Evolutionary conservation across 2,329 filamentous ascomycete species (phyloP), one percentile per base, ranked within the genome.

Genomic region (Colletotrichum sansevieriae): DNA sequence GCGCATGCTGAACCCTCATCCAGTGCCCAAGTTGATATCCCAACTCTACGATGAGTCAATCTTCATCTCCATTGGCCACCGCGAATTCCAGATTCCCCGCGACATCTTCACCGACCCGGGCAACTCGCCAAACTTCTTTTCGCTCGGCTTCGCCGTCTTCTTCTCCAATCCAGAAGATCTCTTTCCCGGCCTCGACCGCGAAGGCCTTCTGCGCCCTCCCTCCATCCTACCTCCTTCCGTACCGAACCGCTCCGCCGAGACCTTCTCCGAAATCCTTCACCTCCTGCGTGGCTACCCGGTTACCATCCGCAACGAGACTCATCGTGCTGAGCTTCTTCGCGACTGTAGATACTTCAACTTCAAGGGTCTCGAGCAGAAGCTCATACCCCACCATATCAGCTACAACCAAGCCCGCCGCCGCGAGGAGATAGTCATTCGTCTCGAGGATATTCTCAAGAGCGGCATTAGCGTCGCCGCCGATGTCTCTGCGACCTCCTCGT

Each of bases 101-200:
- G 93, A 97, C 74, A 85, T 97, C 70, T 97, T 98, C 79, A 91
- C 88, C 35, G 87, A 88, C 41, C 93, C 94, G 1, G 95, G 95
- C 29, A 95, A 98, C 80, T 91, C 90, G n/a, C 95, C 95, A 12
- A 98, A 98, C 79, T 98, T 94, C 85, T 98, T 98, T 83, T 92
- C 94, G 0, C 87, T 98, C 3, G 95, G 95, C 68, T 97, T 97
- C 76, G 91, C 90, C 43, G 88, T 93, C 74, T 97, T 97, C 85
- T 97, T 97, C 82, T 91, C 90, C 15, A 90, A 89, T 2, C 92
- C 92, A 0, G 85, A 88, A 13, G 91, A 97, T 74, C 87, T 94
- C 6, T 98, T 97, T 73, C 95, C 95, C 0, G 95, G 95, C 1
- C 87, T 98, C 1, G 90, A 94, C 67, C 89, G 93, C 59, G 88